Conservation (phyloP, 257 asterid genomes). For the Jasminum sambac region DNA sequence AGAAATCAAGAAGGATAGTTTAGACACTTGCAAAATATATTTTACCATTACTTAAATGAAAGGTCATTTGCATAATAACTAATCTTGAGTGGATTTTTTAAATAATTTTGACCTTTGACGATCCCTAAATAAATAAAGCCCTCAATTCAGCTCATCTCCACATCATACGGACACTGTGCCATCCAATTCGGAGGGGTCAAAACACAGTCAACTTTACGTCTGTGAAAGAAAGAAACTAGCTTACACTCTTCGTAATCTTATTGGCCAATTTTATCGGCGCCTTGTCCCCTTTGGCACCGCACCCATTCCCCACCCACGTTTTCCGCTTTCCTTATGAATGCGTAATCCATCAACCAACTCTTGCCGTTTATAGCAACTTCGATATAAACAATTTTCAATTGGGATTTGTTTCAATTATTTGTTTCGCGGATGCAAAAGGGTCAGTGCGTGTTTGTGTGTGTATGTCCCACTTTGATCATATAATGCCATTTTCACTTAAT, state of each 20-base stretch:
- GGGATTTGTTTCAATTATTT: slow-evolving; percentile 20
- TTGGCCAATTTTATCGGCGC: slow-evolving; percentile 56
- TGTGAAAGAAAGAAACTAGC: slow-evolving; percentile 9
- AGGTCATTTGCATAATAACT: too few relatives aligned
- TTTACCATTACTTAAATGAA: too few relatives aligned
- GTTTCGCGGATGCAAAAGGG: slow-evolving; percentile 19
- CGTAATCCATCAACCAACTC: slow-evolving; percentile 17
- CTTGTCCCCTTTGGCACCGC: slow-evolving; percentile 45
- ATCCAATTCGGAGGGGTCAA: too few relatives aligned
- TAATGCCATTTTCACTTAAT: slow-evolving; percentile 30
- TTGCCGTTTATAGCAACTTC: slow-evolving; percentile 39
- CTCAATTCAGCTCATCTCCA: too few relatives aligned
- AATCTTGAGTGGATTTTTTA: too few relatives aligned
- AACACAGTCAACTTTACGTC: slow-evolving; percentile 23
- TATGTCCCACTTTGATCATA: slow-evolving; percentile 35
- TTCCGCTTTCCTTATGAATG: slow-evolving; percentile 38
- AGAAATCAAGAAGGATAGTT: too few relatives aligned
- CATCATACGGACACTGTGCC: too few relatives aligned
- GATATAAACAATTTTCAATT: background rate
- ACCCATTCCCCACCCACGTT: slow-evolving; percentile 46
- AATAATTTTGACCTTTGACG: too few relatives aligned
- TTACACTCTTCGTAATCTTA: slow-evolving; percentile 36
- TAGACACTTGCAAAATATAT: too few relatives aligned
- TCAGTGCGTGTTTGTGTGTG: background rate
- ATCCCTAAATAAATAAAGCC: too few relatives aligned